These are phyloP conservation scores for Auxenochlorella protothecoides DNA, from an alignment of 139 green algal genomes.

Conservation along the genomic window DNA sequence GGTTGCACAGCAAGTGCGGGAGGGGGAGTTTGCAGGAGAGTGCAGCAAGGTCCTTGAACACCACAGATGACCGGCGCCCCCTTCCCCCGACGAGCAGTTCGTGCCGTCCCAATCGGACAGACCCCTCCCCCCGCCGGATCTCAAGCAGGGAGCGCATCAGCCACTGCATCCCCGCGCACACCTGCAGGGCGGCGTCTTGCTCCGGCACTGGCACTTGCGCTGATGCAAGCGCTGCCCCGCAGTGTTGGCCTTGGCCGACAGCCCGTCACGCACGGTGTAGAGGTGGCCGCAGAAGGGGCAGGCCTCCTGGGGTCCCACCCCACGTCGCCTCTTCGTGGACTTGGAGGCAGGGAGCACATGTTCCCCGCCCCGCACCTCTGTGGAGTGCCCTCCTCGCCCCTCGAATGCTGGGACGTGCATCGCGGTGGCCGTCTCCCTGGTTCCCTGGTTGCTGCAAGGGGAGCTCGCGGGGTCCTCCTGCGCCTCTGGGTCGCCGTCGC, in stretches of 20 bases:
- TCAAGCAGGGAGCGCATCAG: neutral
- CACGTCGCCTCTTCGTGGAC: no score
- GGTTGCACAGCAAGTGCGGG: neutral
- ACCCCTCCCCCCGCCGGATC: neutral
- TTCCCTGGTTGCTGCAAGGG: neutral
- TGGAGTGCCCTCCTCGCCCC: no score
- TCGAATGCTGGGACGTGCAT: no score
- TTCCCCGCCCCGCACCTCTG: no score
- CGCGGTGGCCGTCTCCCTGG: no score
- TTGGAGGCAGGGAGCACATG: no score
- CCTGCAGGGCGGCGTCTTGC: slow-evolving; percentile 36
- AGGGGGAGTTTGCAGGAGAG: neutral
- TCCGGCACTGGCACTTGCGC: slow-evolving; percentile 39
- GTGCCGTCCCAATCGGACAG: neutral
- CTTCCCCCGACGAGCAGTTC: neutral
- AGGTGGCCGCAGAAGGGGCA: slow-evolving; percentile 36
- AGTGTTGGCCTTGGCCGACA: slow-evolving; percentile 18
- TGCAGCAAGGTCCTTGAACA: no score
- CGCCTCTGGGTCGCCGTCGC: no score
- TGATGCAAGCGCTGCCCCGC: slow-evolving; percentile 30
- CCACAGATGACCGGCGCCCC: neutral
- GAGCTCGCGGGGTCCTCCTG: neutral
- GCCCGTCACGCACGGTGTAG: slow-evolving; percentile 39
- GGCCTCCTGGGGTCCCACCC: slow-evolving; percentile 10
- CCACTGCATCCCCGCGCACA: neutral